Conservation (phyloP, 116 monocot species). For the Papilionanthe hybrid region DNA sequence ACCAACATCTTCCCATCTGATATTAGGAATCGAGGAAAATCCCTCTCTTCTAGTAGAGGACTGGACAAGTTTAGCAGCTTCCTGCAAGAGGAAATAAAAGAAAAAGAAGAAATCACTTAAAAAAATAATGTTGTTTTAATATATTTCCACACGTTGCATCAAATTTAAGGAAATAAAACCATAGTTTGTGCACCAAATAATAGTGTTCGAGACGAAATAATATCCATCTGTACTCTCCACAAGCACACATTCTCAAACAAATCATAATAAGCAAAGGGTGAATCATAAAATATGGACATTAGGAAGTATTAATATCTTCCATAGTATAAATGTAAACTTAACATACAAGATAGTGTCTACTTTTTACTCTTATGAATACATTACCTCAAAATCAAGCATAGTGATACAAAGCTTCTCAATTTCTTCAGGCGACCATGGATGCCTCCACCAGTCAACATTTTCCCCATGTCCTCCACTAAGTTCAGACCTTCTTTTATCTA, state of each 20-base stretch:
- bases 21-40: slow-evolving; percentile 87
- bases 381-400: slow-evolving; percentile 90
- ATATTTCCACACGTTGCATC: neutral
- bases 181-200: neutral
- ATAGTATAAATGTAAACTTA: neutral
- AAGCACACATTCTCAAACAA: neutral
- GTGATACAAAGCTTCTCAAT: slow-evolving; percentile 58
- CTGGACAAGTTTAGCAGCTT: slow-evolving; percentile 72
- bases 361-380: neutral
- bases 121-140: neutral
- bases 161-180: neutral
- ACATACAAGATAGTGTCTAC: neutral
- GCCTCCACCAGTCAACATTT: slow-evolving; percentile 58
- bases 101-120: slow-evolving; percentile 4
- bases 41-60: slow-evolving; percentile 94
- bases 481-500: slow-evolving; percentile 47
- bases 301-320: neutral
- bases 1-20: slow-evolving; percentile 97
- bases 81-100: slow-evolving; percentile 29
- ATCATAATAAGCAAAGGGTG: neutral
- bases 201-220: neutral
- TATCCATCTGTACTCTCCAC: neutral
- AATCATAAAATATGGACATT: neutral
- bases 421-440: slow-evolving; percentile 69
- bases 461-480: slow-evolving; percentile 18